Conservation (phyloP, 805 yeast genomes). For the Debaryomyces castellii region DNA sequence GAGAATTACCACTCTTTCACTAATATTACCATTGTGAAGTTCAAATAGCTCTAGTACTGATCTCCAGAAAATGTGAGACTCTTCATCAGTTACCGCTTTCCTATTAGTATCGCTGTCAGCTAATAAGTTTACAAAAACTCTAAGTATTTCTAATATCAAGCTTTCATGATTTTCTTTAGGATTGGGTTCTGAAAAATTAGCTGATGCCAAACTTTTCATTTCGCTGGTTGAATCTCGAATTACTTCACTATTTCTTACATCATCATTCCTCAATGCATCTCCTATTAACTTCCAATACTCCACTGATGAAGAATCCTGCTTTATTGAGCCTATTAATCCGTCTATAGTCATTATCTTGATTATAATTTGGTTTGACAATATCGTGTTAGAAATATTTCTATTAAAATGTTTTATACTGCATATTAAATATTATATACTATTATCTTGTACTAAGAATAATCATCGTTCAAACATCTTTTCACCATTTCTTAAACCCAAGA, state of each 20-base stretch:
- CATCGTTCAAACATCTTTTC: conserved; percentile 54
- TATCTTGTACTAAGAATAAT: not conserved
- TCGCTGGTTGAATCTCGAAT: conserved; percentile 8
- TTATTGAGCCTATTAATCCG: not conserved
- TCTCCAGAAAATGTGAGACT: conserved; percentile 19
- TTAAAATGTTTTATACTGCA: not conserved
- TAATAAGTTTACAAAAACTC: conserved; percentile 33
- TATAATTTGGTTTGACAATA: not conserved
- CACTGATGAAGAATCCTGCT: not conserved
- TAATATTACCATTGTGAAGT: conserved; percentile 5
- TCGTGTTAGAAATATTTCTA: not conserved
- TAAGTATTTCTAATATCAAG: conserved; percentile 16
- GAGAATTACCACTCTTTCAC: conserved; percentile 18
- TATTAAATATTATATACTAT: not conserved
- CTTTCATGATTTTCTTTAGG: not conserved
- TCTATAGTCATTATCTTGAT: conserved; percentile 1
- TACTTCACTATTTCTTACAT: conserved; percentile 11
- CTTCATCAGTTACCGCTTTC: conserved; percentile 3
- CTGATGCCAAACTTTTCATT: conserved; percentile 4
- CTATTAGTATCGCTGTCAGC: conserved; percentile 34
- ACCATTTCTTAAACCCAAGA: conserved; percentile 74
- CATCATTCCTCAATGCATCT: conserved; percentile 20
- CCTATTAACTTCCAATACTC: conserved; percentile 13
- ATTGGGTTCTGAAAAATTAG: not conserved
- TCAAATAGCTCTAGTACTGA: conserved; percentile 1